Base-by-base conservation (phyloP, 371 early-diverging fungal species). In the Pancytospora philotis region DNA sequence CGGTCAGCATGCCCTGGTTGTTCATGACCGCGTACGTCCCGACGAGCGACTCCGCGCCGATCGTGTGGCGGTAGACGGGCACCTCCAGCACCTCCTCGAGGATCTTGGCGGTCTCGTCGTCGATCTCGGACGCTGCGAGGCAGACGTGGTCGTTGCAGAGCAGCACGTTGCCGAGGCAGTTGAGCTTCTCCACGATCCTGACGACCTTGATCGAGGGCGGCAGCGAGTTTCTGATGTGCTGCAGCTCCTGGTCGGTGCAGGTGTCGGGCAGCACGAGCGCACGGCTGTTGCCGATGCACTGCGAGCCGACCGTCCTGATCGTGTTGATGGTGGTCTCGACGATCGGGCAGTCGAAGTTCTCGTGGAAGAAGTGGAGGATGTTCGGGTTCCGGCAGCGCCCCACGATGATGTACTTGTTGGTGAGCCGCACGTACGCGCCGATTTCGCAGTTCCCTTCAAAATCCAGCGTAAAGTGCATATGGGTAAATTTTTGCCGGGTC, bases 131-230 rank as follows among this genome's bases (percentile, higher is more conserved):
- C 78, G 96, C 95, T 22, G 94, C 93, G 13, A 98, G 81, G n/a
- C 95, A 98, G 53, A 92, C 91, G 76, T 95, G 90, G 79, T 98
- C 99, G 80, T 98, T 98, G 85, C 98, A 98, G 8, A 94, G 90
- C 81, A 98, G 90, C 31, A 95, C 93, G 80, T 98, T 98, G 67
- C 99, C 99, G 34, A 98, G 83, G 2, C 97, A 97, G 37, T 95
- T 94, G 25, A 95, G 83, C 58, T 96, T 87, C 83, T 98, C 99
- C 76, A 94, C 94, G 8, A 97, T 88, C 65, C 97, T 86, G 81
- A 92, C 92, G 68, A 98, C 90, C 32, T 85, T 86, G 19, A 98
- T 89, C 36, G 84, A 78, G 35, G 97, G 96, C 8, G 99, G 98
- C 6, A 98, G 84, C 22, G 92, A 87, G 83, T 96, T 95, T 67